Percentiles rank a stretch among this genome's conserved stretches.
Conservation (phyloP, 2,329 filamentous ascomycete genomes). For the Phaeosphaeria sp. region DNA sequence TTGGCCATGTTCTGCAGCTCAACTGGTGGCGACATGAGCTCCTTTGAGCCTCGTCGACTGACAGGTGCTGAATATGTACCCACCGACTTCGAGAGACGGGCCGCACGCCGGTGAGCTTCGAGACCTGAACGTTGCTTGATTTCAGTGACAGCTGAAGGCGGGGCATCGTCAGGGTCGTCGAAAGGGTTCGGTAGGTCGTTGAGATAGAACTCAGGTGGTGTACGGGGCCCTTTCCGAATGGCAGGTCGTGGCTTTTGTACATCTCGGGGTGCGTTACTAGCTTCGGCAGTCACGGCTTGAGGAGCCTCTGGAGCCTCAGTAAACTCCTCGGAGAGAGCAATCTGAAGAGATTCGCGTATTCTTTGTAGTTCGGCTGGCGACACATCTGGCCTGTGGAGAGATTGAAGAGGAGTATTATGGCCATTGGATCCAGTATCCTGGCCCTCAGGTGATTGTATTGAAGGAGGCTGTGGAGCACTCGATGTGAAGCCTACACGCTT, state of each 20-base stretch:
- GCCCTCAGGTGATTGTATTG: constrained; percentile 28
- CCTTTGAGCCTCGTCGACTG: constrained; percentile 45
- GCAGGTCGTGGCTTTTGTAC: constrained; percentile 47
- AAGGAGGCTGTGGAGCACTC: constrained; percentile 22
- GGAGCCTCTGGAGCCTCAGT: constrained; percentile 8
- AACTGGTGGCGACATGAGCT: constrained; percentile 30
- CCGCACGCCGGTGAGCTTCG: constrained; percentile 43
- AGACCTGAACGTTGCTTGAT: constrained; percentile 43
- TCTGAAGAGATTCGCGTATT: constrained; percentile 43
- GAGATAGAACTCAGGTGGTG: constrained; percentile 41
- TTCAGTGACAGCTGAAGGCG: constrained; percentile 17
- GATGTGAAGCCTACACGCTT: constrained; percentile 46
- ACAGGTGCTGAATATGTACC: constrained; percentile 45
- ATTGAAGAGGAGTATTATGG: constrained; percentile 29
- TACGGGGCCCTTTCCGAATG: constrained; percentile 42
- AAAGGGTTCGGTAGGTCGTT: constrained; percentile 39
- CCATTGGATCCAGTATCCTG: constrained; percentile 32
- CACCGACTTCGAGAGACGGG: constrained; percentile 42
- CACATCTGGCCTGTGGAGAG: constrained; percentile 36
- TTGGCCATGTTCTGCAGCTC: constrained; percentile 23
- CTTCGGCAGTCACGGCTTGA: not conserved
- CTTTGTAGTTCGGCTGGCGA: constrained; percentile 42
- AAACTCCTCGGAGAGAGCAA: constrained; percentile 41
- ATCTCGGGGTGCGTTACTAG: constrained; percentile 18
- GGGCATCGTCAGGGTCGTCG: constrained; percentile 25